phyloP scores from a whole-genome alignment of 495 filamentous ascomycete genomes.

The Lasiosphaeria miniovina region DNA sequence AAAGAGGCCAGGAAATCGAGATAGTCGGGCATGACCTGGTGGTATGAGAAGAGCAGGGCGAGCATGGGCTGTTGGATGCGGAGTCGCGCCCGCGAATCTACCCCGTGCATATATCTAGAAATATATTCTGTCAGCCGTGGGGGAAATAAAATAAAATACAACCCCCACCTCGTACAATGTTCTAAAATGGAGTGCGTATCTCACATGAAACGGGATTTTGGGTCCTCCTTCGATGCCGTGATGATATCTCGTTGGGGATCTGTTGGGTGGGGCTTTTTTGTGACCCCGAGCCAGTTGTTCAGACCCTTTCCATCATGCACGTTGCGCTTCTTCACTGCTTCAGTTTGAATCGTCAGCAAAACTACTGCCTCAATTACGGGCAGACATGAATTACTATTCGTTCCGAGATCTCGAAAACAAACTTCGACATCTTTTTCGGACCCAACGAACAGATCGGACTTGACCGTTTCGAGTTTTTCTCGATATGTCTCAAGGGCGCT shows the following conservation, averaged over 20 bases:
- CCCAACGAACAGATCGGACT: slow-evolving; percentile 2
- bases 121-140: not conserved
- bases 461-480: not conserved
- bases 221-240: slow-evolving; percentile 27
- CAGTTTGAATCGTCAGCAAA: not conserved
- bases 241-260: slow-evolving; percentile 7
- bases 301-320: slow-evolving; percentile 20
- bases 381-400: not conserved
- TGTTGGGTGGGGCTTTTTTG: slow-evolving; percentile 6
- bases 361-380: not conserved
- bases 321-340: slow-evolving; percentile 18
- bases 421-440: slow-evolving; percentile 8
- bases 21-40: slow-evolving; percentile 46
- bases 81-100: slow-evolving; percentile 28
- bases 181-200: not conserved
- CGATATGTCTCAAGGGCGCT: slow-evolving; percentile 5
- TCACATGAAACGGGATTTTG: slow-evolving; percentile 33
- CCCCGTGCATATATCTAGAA: not conserved
- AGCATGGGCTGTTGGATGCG: slow-evolving; percentile 33
- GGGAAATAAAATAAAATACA: not conserved
- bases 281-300: slow-evolving; percentile 18
- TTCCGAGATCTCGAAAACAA: slow-evolving; percentile 11
- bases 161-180: not conserved
- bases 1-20: slow-evolving; percentile 44
- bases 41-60: slow-evolving; percentile 34